Base-by-base conservation (phyloP, 1,139 yeast species). In the Magnusiomyces ingens region DNA sequence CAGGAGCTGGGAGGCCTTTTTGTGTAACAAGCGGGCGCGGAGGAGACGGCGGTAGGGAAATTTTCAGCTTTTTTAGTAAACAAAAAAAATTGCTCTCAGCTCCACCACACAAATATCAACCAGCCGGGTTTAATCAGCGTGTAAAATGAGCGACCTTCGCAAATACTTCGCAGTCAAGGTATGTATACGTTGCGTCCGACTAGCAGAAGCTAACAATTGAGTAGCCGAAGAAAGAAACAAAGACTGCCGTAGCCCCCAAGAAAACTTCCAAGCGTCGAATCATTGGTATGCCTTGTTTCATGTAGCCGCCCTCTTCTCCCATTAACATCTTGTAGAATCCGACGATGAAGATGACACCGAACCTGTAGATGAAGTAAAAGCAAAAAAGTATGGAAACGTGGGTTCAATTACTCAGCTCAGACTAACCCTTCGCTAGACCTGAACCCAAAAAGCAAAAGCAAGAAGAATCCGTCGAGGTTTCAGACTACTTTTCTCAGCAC, bases 301-400 rank as follows among this genome's bases (percentile, higher is more conserved):
- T 17, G 19, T 32, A 17, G n/a, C 21, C 13, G 3, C n/a, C 11
- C 5, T 10, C 35, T 18, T 15, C 3, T 26, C 12, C 40, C 40
- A 49, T 37, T 44, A 29, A 15, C 8, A 21, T 32, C n/a, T 26
- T 41, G 45, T 53, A 54, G 26, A 52, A 51, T 32, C 48, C 48
- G 45, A 45, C 4, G 48, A 45, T 45, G 54, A 51, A 38, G 57
- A 51, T 13, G 55, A 52, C 13, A 36, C 35, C 38, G 52, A 49
- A 26, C 21, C 40, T 21, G 37, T 13, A 21, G 48, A 49, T n/a
- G 41, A 37, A 8, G 17, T 17, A n/a, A 42, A 47, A 2, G 17
- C 46, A 18, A 29, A 17, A 6, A 45, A 45, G 48, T 45, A 45
- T 17, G 48, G 8, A 26, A 26, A 5, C 13, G 10, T 3, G 5